Evolutionary conservation across 23 red algal genomes (phyloP), one percentile per base, ranked within the genome.

Genomic region (Agarophyton chilense): DNA sequence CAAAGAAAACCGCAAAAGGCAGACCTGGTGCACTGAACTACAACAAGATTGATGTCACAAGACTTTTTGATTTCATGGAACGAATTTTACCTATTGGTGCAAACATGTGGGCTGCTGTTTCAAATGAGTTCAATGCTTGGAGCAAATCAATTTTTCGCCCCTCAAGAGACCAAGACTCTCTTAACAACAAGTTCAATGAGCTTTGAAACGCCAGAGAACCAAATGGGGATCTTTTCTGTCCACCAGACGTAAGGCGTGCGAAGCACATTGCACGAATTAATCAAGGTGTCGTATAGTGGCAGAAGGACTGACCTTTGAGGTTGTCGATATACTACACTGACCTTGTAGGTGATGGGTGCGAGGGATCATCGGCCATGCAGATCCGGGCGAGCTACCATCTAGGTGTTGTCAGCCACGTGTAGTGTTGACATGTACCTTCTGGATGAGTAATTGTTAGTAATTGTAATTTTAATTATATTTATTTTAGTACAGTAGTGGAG

Each of bases 151-250:
- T 73, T 35, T 19, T 42, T 2, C 36, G 45, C 18, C 63, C 82
- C 14, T 26, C 32, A 4, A 1, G 82, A 3, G 47, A 86, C 21
- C 53, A 53, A 2, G 82, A 72, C 52, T 73, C 82, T 14, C 39
- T 86, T 4, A 74, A 74, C 4, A 74, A 45, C 65, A 72, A 72
- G 31, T 72, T 72, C 19, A n/a, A 72, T 13, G 31, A 72, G 25
- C 65, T 72, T 44, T 45, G 41, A 2, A 74, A 74, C 24, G 68
- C 68, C 4, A 74, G 43, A 26, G 43, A 74, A 14, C 31, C 31
- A 2, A 74, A 29, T 10, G 68, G 34, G 6, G 68, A 74, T 43
- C 68, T 10, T 3, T 43, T 10, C 1, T 74, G 68, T 24, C 35
- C 33, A 4, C 19, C 18, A n/a, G 68, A 74, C n/a, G 68, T 74